These are phyloP conservation scores for Galeopsis tetrahit DNA, from an alignment of 257 asterid species.

Conservation along the genomic window DNA sequence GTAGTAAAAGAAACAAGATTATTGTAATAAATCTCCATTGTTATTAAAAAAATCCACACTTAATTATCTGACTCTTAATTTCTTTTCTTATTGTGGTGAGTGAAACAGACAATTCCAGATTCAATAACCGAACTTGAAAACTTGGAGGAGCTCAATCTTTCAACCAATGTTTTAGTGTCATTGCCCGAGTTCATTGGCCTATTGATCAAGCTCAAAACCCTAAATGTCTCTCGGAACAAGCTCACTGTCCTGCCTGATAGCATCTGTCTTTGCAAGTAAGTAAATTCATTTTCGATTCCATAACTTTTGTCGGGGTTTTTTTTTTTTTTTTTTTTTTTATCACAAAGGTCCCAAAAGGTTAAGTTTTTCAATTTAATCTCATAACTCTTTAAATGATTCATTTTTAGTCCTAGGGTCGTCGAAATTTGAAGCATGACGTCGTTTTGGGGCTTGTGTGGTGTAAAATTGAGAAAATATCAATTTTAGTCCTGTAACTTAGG, in stretches of 20 bases:
- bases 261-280: slow-evolving; percentile 79
- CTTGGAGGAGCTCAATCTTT: slow-evolving; percentile 80
- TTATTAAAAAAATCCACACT: background rate
- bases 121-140: slow-evolving; percentile 69
- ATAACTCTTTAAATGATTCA: too few relatives aligned
- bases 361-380: too few relatives aligned
- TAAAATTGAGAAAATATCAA: too few relatives aligned
- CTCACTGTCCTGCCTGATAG: slow-evolving; percentile 77
- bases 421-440: too few relatives aligned
- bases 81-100: slow-evolving; percentile 27
- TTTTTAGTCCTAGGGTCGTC: too few relatives aligned
- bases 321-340: too few relatives aligned
- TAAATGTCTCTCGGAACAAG: slow-evolving; percentile 74
- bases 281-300: background rate
- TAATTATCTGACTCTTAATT: background rate
- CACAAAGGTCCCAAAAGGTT: too few relatives aligned
- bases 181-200: slow-evolving; percentile 81
- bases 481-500: too few relatives aligned
- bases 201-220: slow-evolving; percentile 55
- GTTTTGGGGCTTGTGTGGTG: too few relatives aligned
- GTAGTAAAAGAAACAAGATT: background rate
- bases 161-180: slow-evolving; percentile 63
- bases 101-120: slow-evolving; percentile 72
- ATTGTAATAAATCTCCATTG: background rate
- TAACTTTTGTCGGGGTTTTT: too few relatives aligned